phyloP scores from a whole-genome alignment of 345 rosid species.

The Noccaea caerulescens region DNA sequence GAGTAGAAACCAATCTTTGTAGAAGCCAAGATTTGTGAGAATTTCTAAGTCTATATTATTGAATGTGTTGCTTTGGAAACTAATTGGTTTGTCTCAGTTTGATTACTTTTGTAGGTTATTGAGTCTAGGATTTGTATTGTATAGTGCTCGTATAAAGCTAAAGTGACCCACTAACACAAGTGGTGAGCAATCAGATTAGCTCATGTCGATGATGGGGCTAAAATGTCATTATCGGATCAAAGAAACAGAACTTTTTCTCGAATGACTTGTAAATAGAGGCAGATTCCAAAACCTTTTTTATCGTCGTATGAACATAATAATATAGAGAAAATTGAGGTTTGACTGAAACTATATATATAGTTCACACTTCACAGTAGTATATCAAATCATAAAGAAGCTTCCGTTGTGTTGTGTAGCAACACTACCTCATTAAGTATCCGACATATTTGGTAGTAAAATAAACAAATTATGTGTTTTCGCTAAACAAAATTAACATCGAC shows the following conservation, averaged over 20 bases:
- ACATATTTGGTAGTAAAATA: no score
- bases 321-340: no score
- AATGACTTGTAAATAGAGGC: background rate
- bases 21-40: background rate
- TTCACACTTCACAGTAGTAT: no score
- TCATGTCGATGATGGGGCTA: background rate
- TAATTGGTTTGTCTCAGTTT: background rate
- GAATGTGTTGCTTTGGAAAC: conserved; percentile 7
- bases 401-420: no score
- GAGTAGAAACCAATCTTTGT: background rate
- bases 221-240: background rate
- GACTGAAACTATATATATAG: no score
- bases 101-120: background rate
- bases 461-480: no score
- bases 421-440: no score
- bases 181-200: background rate
- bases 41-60: conserved; percentile 1
- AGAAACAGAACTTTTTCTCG: background rate
- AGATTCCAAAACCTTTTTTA: background rate
- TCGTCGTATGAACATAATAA: no score
- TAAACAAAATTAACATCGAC: no score
- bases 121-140: background rate
- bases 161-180: background rate
- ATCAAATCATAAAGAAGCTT: no score
- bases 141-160: background rate